A percentile compares a stretch with the other conserved stretches of the same genome.
phyloP scores from a whole-genome alignment of 1,139 yeast species.

The Hansenula sp. region DNA sequence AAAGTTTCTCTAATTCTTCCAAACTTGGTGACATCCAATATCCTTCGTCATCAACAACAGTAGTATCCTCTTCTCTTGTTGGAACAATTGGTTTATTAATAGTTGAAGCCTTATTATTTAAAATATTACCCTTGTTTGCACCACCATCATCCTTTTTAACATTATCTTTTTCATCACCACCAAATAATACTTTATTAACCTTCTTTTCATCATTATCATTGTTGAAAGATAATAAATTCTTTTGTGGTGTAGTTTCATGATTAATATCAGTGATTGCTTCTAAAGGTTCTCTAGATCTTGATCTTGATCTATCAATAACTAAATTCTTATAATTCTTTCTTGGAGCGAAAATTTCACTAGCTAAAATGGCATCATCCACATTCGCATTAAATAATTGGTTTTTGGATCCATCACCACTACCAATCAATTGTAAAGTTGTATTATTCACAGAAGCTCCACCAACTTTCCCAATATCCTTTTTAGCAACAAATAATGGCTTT shows the following conservation, averaged over 20 bases:
- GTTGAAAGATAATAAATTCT: constrained; percentile 14
- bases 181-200: constrained; percentile 1
- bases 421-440: constrained; percentile 13
- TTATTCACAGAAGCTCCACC: constrained; percentile 16
- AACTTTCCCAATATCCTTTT: constrained; percentile 4
- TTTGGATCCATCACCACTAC: constrained; percentile 17
- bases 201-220: constrained; percentile 11
- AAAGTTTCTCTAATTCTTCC: constrained; percentile 52
- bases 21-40: constrained; percentile 86
- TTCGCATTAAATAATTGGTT: constrained; percentile 28
- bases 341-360: constrained; percentile 72
- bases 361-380: constrained; percentile 63
- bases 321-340: constrained; percentile 53
- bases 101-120: background rate
- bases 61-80: constrained; percentile 29
- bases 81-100: background rate
- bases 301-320: constrained; percentile 41
- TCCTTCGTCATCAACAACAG: constrained; percentile 54
- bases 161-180: background rate
- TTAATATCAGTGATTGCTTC: constrained; percentile 11
- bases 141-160: background rate
- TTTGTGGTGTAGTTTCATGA: constrained; percentile 10
- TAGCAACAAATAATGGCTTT: constrained; percentile 29
- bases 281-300: background rate
- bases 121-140: background rate